These are phyloP conservation scores for Thielaviopsis euricoi DNA, from an alignment of 2,329 filamentous ascomycete genomes.

Conservation along the genomic window DNA sequence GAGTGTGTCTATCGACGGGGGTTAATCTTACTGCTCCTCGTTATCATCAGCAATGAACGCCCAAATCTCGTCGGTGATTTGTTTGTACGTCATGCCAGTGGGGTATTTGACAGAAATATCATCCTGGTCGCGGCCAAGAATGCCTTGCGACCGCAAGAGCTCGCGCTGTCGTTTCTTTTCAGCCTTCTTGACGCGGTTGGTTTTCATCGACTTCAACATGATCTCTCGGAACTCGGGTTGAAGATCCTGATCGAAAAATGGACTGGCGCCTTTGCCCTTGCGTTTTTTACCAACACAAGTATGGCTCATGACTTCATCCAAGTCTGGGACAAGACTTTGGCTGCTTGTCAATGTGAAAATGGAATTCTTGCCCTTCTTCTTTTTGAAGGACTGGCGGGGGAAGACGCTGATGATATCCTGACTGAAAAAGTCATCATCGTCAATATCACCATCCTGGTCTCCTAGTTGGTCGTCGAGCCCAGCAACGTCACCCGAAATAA, in stretches of 20 bases:
- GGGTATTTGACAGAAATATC: slow-evolving; percentile 39
- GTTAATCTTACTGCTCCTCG: slow-evolving; percentile 39
- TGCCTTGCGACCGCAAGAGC: slow-evolving; percentile 45
- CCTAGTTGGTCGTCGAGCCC: neutral
- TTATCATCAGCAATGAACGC: slow-evolving; percentile 47
- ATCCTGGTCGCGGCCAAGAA: slow-evolving; percentile 41
- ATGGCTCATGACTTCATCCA: neutral
- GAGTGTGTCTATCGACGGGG: neutral
- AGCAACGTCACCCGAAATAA: neutral
- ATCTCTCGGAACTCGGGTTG: slow-evolving; percentile 51
- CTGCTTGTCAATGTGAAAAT: neutral
- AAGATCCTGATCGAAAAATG: slow-evolving; percentile 21
- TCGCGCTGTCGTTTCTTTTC: slow-evolving; percentile 55
- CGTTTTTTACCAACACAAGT: slow-evolving; percentile 28
- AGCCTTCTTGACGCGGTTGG: slow-evolving; percentile 55
- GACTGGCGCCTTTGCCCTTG: slow-evolving; percentile 29
- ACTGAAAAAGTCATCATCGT: slow-evolving; percentile 4
- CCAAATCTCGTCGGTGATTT: slow-evolving; percentile 57
- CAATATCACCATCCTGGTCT: neutral
- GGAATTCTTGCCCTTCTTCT: neutral
- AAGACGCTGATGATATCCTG: slow-evolving; percentile 8
- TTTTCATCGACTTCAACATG: slow-evolving; percentile 44
- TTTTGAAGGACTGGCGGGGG: neutral
- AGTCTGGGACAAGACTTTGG: neutral
- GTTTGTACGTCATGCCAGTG: slow-evolving; percentile 21